Base-by-base conservation (phyloP, 495 filamentous ascomycete genomes). In the Trichoderma gamsii region DNA sequence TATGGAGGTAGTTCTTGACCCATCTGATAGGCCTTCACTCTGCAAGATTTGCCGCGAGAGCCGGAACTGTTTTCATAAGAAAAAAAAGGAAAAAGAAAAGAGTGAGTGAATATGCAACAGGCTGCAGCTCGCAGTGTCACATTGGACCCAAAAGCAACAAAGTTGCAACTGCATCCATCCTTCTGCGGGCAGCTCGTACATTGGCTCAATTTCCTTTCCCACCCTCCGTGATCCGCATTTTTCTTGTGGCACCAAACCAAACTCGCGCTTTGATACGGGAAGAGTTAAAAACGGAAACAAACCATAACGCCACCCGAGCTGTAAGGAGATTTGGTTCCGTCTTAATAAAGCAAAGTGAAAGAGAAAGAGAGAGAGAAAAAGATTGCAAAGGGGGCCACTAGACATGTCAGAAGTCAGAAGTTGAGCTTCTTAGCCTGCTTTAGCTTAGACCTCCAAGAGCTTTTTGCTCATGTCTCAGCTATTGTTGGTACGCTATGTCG, bases 101-200 rank as follows among this genome's bases (percentile, higher is more conserved):
- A 15, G 44, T 49, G 13, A 49, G 44, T 4, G 13, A 49, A 49
- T 16, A n/a, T n/a, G 21, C 23, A 56, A 25, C 23, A 56, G 51
- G 18, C 51, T 56, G 51, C 51, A 56, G 51, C 51, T 56, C n/a
- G 21, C 18, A 56, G 51, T 21, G 51, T 25, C n/a, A 23, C 51
- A 25, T 6, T 56, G 51, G 51, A 56, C 3, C 8, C 51, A 56
- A n/a, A 4, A 56, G 51, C 21, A n/a, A 25, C 51, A 21, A 25
- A 25, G 2, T 11, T n/a, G 18, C 35, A 38, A 38, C 8, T 38
- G 35, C 8, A 56, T 56, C 18, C 9, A 29, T 29, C 29, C 29
- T 29, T 61, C 27, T 61, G 56, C 56, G 56, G 56, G 56, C 56
- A 61, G 27, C 56, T 32, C 56, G n/a, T 21, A 13, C 56, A 32